These are phyloP conservation scores for Botrytis elliptica DNA, from an alignment of 2,329 filamentous ascomycete genomes.

Conservation along the genomic window DNA sequence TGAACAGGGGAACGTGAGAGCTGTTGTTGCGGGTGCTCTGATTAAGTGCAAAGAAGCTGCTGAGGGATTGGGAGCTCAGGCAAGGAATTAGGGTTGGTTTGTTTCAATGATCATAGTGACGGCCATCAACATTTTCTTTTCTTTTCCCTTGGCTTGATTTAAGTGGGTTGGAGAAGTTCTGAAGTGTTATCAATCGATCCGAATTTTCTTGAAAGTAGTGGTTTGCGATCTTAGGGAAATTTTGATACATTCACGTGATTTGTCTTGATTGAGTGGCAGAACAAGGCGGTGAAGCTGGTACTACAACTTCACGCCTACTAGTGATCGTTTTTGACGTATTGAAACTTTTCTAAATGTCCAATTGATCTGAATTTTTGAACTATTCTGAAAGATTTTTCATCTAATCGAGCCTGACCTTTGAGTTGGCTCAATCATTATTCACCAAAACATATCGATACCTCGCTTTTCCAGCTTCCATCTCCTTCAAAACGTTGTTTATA, in stretches of 20 bases:
- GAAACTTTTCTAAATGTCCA: not conserved
- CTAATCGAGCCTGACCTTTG: not conserved
- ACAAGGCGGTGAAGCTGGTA: not conserved
- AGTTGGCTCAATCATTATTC: slow-evolving; percentile 40
- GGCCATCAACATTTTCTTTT: not conserved
- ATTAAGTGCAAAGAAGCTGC: slow-evolving; percentile 18
- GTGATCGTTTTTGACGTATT: not conserved
- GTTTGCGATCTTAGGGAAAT: not conserved
- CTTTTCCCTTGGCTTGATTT: not conserved
- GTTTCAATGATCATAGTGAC: not conserved
- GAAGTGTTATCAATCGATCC: not conserved
- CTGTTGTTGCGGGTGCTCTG: slow-evolving; percentile 10
- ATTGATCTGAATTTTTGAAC: not conserved
- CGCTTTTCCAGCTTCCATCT: slow-evolving; percentile 57
- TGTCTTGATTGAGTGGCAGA: not conserved
- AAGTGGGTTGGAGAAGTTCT: not conserved
- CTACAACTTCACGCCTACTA: not conserved
- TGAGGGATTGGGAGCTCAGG: slow-evolving; percentile 6
- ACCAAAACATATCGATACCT: slow-evolving; percentile 51
- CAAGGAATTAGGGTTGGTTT: not conserved
- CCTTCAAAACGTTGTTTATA: slow-evolving; percentile 55
- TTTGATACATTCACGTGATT: not conserved
- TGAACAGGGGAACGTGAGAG: slow-evolving; percentile 13
- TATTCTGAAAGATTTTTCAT: not conserved
- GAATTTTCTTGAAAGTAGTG: not conserved